Base-by-base conservation (phyloP, 345 rosid genomes). In the Citrus unshiu region DNA sequence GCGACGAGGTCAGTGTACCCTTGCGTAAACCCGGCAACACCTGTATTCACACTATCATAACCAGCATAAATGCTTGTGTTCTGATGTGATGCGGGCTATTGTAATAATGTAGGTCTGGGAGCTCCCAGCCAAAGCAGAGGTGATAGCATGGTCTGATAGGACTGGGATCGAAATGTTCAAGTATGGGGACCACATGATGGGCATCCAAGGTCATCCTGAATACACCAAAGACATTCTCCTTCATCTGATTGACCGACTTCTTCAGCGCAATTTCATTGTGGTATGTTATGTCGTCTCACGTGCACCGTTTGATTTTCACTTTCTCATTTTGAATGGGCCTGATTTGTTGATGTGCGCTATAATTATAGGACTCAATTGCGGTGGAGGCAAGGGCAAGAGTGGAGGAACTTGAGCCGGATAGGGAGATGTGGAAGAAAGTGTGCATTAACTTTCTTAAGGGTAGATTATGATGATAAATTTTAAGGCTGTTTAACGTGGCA, bases 191-290 rank as follows among this genome's bases (percentile, higher is more conserved):
- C 92, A 92, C 79, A 80, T 91, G 51, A 81, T 92, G 97, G 97
- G 97, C 19, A 87, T 92, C 56, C 97, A 92, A 77, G 97, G 97
- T 34, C 97, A 92, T 79, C 97, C 94, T 1, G 93, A 92, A 77
- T 89, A 89, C 85, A 87, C 79, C 34, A 82, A 62, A 22, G 94
- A 91, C 88, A 91, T 92, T n/a, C 89, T 92, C 32, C 65, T 76
- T 43, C 85, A 86, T 79, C 73, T 92, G 58, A 73, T 89, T 2
- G 90, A 89, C 56, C 90, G 89, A 4, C 91, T 88, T 74, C 77
- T 75, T 12, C 81, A 79, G 24, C 82, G 80, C 24, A 25, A 78
- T 27, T 64, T 81, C 6, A 88, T 92, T 25, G 25, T 13, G 79
- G 94, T 90, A 72, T 8, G 24, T 29, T 51, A 18, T 16, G 22